Percentiles rank a stretch among this genome's conserved stretches.
Evolutionary conservation across 495 filamentous ascomycete species (phyloP).

Genomic region (Schizothecium vesticola): DNA sequence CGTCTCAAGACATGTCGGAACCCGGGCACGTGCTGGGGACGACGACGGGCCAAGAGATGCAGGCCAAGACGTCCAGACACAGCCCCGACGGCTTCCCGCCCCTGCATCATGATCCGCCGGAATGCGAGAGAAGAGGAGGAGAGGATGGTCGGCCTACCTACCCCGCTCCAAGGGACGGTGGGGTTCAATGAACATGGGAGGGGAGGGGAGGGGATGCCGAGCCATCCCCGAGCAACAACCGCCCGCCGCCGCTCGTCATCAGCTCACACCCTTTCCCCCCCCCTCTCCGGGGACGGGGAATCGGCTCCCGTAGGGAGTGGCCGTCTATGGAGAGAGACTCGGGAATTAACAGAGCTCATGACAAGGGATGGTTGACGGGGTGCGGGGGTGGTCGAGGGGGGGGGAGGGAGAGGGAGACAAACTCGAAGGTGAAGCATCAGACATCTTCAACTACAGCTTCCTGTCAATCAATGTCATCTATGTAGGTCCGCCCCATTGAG

Average conservation of each 20-base stretch:
- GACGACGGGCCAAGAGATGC: slow-evolving; percentile 3
- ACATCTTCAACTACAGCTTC: background rate
- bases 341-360: background rate
- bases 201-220: slow-evolving; percentile 17
- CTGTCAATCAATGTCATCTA: background rate
- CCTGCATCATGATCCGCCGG: background rate
- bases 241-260: background rate
- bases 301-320: background rate
- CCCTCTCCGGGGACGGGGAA: background rate
- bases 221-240: slow-evolving; percentile 24
- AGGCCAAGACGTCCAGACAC: slow-evolving; percentile 6
- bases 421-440: background rate
- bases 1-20: background rate
- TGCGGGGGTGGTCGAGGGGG: background rate
- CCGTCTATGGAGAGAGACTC: background rate
- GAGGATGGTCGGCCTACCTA: background rate
- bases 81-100: background rate
- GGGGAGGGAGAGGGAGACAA: background rate
- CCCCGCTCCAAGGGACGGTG: slow-evolving; percentile 7
- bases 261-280: background rate
- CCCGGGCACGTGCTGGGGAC: too few relatives aligned
- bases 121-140: background rate
- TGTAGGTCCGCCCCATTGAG: background rate
- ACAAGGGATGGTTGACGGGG: background rate
- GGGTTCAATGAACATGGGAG: background rate